A percentile compares a stretch with the other conserved stretches of the same genome.
Conservation (phyloP, 768 basidiomycete species). For the Suillus decipiens region DNA sequence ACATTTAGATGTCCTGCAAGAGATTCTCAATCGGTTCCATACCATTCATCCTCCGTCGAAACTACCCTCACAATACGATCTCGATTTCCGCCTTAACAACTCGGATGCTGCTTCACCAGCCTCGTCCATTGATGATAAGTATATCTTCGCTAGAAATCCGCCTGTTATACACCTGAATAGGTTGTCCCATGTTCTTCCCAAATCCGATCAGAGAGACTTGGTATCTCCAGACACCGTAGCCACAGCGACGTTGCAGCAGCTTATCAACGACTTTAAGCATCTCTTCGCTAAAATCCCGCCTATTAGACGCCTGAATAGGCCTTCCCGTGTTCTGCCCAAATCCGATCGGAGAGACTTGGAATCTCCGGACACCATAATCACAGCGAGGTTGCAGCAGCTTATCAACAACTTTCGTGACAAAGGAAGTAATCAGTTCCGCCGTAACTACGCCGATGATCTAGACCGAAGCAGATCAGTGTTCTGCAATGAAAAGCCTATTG, state of each 20-base stretch:
- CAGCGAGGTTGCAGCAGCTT: conserved; percentile 10
- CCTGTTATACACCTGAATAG: conserved; percentile 10
- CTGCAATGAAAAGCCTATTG: background rate
- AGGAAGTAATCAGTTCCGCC: conserved; percentile 13
- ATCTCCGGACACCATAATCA: background rate
- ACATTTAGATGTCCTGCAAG: background rate
- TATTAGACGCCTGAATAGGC: background rate
- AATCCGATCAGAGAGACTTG: background rate
- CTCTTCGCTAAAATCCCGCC: too few species aligned
- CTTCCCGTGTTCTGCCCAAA: background rate
- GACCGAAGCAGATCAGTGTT: background rate
- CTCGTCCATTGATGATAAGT: background rate
- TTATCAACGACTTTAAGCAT: conserved; percentile 13
- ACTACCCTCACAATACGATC: background rate
- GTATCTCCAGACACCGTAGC: background rate
- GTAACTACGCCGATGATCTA: conserved; percentile 16
- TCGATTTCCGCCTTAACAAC: background rate
- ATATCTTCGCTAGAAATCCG: conserved; percentile 11
- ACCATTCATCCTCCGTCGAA: background rate
- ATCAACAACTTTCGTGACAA: conserved; percentile 6
- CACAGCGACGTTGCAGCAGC: conserved; percentile 5
- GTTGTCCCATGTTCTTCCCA: background rate
- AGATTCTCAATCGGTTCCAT: background rate
- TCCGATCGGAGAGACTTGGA: background rate
- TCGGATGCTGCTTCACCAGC: background rate